phyloP scores from a whole-genome alignment of 2,329 filamentous ascomycete genomes.

The Neospermospora avenae region DNA sequence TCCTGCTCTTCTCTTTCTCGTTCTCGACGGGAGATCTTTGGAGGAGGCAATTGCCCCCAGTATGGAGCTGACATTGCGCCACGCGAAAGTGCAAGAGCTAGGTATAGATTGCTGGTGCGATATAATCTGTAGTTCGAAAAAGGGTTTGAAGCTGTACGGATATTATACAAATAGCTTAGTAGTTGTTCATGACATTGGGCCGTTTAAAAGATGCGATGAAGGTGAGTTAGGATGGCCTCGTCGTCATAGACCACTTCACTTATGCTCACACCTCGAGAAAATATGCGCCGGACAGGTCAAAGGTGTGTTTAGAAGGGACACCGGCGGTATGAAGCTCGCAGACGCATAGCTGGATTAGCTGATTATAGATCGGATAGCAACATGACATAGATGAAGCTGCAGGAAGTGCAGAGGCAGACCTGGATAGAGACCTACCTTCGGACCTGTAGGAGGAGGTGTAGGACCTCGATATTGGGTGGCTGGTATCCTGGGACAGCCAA shows the following conservation, averaged over 20 bases:
- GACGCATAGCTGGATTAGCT: conserved; percentile 24
- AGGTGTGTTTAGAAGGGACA: conserved; percentile 2
- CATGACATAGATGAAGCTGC: conserved; percentile 10
- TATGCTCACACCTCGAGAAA: background rate
- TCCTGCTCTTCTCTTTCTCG: conserved; percentile 36
- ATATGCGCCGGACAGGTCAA: conserved; percentile 17
- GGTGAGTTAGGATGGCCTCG: conserved; percentile 1
- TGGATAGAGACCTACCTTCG: too few species aligned
- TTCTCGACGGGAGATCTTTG: conserved; percentile 38
- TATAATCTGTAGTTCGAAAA: background rate
- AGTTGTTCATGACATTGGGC: background rate
- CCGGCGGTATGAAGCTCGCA: conserved; percentile 5
- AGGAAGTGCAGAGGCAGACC: conserved; percentile 2
- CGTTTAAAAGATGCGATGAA: background rate
- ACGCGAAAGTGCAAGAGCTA: background rate
- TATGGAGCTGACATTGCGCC: conserved; percentile 37
- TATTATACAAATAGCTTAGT: background rate
- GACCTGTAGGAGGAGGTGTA: background rate
- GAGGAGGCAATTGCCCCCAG: conserved; percentile 55
- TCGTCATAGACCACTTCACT: conserved; percentile 19
- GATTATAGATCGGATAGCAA: conserved; percentile 12
- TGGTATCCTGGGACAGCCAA: conserved; percentile 5
- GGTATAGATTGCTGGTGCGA: background rate
- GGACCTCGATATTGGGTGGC: conserved; percentile 15
- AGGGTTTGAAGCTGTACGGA: conserved; percentile 2